Evolutionary conservation across 2,329 filamentous ascomycete genomes (phyloP).

Genomic region (Paecilomyces variotii): DNA sequence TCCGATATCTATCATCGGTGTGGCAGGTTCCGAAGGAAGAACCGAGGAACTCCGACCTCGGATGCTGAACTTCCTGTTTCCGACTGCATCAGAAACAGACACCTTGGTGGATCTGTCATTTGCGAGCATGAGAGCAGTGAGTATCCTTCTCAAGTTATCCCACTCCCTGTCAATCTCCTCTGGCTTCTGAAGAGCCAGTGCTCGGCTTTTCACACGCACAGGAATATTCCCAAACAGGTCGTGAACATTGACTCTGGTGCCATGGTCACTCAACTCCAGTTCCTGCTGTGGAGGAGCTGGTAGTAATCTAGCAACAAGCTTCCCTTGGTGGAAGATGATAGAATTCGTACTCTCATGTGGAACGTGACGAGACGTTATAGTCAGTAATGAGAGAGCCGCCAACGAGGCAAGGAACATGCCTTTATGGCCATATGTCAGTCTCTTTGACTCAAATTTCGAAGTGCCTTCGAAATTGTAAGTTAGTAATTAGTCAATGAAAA

Average conservation of each 20-base stretch:
- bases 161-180: conserved; percentile 56
- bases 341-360: conserved; percentile 47
- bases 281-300: conserved; percentile 54
- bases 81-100: conserved; percentile 47
- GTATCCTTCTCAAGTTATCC: conserved; percentile 50
- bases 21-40: neutral
- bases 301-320: conserved; percentile 54
- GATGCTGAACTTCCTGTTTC: conserved; percentile 28
- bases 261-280: conserved; percentile 51
- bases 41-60: conserved; percentile 5
- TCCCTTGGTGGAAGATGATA: conserved; percentile 63
- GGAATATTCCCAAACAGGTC: conserved; percentile 88
- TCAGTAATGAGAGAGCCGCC: conserved; percentile 65
- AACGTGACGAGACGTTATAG: conserved; percentile 62
- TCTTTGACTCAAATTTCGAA: conserved; percentile 55
- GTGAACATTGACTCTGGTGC: conserved; percentile 66
- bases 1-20: conserved; percentile 16
- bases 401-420: conserved; percentile 74
- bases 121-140: conserved; percentile 61
- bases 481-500: conserved; percentile 1
- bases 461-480: conserved; percentile 52
- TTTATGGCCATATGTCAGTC: conserved; percentile 54
- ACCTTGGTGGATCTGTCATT: conserved; percentile 55
- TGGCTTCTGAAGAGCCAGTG: conserved; percentile 44
- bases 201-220: conserved; percentile 76